A percentile compares a stretch with the other conserved stretches of the same genome.
Evolutionary conservation across 225 moss, liverwort and hornwort genomes (phyloP).

Genomic region (Pseudoscleropodium purum): DNA sequence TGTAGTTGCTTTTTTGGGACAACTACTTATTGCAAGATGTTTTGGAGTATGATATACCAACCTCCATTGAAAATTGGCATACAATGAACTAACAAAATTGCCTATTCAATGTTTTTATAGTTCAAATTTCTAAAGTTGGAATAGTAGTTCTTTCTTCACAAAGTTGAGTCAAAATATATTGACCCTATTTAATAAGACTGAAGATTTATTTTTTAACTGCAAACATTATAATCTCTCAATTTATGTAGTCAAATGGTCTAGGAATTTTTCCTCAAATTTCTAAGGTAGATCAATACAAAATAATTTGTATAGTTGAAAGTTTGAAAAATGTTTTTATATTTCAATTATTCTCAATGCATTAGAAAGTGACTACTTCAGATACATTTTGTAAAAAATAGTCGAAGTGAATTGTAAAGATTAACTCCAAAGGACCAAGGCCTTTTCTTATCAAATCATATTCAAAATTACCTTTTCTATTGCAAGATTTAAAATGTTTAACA

Average conservation of each 20-base stretch:
- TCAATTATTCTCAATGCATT: not conserved
- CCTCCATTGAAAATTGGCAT: not conserved
- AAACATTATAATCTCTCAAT: not conserved
- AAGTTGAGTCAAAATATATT: not conserved
- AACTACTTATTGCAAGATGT: not conserved
- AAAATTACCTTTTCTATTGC: too few relatives aligned
- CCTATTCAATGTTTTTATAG: too few relatives aligned
- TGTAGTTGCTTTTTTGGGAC: not conserved
- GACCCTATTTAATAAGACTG: accelerated
- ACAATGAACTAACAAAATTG: not conserved
- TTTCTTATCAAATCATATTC: too few relatives aligned
- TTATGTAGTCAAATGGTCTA: accelerated
- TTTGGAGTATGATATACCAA: not conserved
- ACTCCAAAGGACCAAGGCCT: too few relatives aligned
- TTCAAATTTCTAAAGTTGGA: not conserved
- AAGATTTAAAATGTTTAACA: too few relatives aligned
- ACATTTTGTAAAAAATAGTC: too few relatives aligned
- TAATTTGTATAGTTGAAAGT: not conserved
- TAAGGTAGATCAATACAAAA: not conserved
- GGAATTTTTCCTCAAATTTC: not conserved
- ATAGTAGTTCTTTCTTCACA: not conserved
- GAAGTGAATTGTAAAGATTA: too few relatives aligned
- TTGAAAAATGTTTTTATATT: not conserved
- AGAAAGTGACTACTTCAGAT: too few relatives aligned
- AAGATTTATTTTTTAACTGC: not conserved